Conservation (phyloP, 2,329 filamentous ascomycete genomes). For the Amauroascus verrucosus region DNA sequence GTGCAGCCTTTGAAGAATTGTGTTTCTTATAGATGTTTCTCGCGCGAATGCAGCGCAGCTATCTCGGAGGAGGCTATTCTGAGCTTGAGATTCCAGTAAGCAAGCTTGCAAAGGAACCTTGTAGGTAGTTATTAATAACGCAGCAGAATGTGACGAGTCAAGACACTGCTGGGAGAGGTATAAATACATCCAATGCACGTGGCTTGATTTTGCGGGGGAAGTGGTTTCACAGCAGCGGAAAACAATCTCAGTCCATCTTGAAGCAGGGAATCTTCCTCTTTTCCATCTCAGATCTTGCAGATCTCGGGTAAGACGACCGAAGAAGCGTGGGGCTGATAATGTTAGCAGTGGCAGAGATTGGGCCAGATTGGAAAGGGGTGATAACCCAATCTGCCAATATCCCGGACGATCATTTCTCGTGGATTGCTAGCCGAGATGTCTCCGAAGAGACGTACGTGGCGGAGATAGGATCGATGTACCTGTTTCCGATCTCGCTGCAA, state of each 20-base stretch:
- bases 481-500: conserved; percentile 4
- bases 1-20: too few relatives aligned
- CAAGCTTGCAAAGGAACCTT: neutral
- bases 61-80: neutral
- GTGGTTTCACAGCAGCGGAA: neutral
- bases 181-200: conserved; percentile 1
- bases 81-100: neutral
- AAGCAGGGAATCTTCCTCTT: neutral
- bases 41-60: too few relatives aligned
- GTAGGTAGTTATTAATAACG: neutral
- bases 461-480: neutral
- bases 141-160: conserved; percentile 7
- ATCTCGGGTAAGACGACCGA: conserved; percentile 8
- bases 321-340: conserved; percentile 1
- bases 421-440: too few relatives aligned
- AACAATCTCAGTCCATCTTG: neutral
- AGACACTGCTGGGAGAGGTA: neutral
- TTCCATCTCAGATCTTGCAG: neutral
- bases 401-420: too few relatives aligned
- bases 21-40: too few relatives aligned
- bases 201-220: conserved; percentile 11
- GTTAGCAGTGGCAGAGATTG: neutral
- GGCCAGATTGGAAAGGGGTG: neutral
- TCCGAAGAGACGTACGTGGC: conserved; percentile 3
- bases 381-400: neutral